phyloP scores from a whole-genome alignment of 257 asterid genomes.

The Perilla frutescens region DNA sequence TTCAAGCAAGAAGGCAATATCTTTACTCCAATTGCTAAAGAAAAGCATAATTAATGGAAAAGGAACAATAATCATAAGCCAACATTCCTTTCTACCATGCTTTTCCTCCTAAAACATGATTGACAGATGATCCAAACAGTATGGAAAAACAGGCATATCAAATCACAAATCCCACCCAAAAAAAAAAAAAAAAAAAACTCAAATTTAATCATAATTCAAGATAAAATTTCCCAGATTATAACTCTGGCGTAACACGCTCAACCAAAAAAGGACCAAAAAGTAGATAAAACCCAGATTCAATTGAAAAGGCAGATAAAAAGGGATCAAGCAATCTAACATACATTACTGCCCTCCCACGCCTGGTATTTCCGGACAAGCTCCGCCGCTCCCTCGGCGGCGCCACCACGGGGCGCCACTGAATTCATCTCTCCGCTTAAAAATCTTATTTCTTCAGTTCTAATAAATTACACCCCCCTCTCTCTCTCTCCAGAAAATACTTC shows the following conservation, averaged over 20 bases:
- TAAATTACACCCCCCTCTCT: conserved; percentile 1
- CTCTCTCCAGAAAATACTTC: conserved; percentile 13
- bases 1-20: conserved; percentile 19
- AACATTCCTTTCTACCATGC: conserved; percentile 25
- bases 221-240: conserved; percentile 12
- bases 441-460: neutral
- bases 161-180: neutral
- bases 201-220: conserved; percentile 14
- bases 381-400: conserved; percentile 39
- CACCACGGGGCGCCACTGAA: conserved; percentile 44
- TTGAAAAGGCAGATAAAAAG: conserved; percentile 1
- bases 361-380: conserved; percentile 49
- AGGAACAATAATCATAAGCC: neutral
- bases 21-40: conserved; percentile 3
- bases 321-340: conserved; percentile 25
- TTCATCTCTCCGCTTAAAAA: conserved; percentile 30
- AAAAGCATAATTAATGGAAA: conserved; percentile 11
- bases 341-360: conserved; percentile 59
- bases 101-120: conserved; percentile 5
- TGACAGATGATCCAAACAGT: neutral
- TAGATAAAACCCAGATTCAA: conserved; percentile 4
- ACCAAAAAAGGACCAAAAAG: conserved; percentile 1
- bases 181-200: neutral
- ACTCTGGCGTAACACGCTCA: conserved; percentile 14
- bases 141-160: neutral